Evolutionary conservation across 352 stramenopile genomes (phyloP).

Genomic region (Peronosclerospora sorghi): DNA sequence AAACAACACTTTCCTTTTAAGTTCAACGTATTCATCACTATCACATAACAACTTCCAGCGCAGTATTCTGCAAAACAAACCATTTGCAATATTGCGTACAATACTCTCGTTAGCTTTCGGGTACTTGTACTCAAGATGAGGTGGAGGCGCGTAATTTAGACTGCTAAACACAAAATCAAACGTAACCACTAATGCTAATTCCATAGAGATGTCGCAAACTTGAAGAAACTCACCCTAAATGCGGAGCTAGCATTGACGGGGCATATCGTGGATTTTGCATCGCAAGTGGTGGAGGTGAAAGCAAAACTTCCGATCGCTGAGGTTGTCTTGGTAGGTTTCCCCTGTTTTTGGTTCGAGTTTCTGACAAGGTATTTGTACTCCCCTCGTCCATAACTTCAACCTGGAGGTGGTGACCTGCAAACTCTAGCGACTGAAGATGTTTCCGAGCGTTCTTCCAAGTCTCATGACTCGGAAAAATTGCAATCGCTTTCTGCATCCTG

Average conservation of each 20-base stretch:
- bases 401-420: slow-evolving; percentile 40
- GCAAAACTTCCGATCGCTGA: slow-evolving; percentile 22
- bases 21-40: neutral
- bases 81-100: slow-evolving; percentile 82
- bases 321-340: slow-evolving; percentile 6
- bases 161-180: slow-evolving; percentile 17
- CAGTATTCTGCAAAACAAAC: slow-evolving; percentile 19
- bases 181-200: neutral
- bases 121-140: slow-evolving; percentile 83
- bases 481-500: slow-evolving; percentile 34
- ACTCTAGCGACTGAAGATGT: slow-evolving; percentile 34
- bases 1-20: neutral
- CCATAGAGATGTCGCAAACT: neutral
- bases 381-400: slow-evolving; percentile 18
- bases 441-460: slow-evolving; percentile 25
- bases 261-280: slow-evolving; percentile 10
- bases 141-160: slow-evolving; percentile 76
- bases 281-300: slow-evolving; percentile 19
- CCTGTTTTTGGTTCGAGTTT: slow-evolving; percentile 2
- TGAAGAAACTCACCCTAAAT: slow-evolving; percentile 42
- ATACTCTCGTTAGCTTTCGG: slow-evolving; percentile 62
- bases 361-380: slow-evolving; percentile 1
- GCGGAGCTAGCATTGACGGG: slow-evolving; percentile 47
- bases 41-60: neutral
- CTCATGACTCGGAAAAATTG: slow-evolving; percentile 25